These are phyloP conservation scores for Hygrophorus russula DNA, from an alignment of 768 basidiomycete genomes.

Conservation along the genomic window DNA sequence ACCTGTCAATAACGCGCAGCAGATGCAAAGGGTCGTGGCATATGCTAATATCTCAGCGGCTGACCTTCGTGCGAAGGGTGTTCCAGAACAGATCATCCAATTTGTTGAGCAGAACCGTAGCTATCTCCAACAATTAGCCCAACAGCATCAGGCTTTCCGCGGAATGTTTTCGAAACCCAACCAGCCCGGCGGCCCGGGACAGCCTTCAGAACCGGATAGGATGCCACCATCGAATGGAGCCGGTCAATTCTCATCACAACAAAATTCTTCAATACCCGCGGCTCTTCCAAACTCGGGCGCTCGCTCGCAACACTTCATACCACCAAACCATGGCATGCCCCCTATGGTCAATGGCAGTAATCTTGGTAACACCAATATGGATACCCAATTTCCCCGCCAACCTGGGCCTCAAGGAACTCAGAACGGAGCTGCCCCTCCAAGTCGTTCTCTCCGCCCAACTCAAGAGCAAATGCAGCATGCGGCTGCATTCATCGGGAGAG, in stretches of 20 bases:
- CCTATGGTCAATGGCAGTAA: no score
- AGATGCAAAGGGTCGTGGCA: slow-evolving; percentile 33
- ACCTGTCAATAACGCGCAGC: slow-evolving; percentile 4
- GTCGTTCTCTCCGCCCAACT: slow-evolving; percentile 10
- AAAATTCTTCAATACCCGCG: no score
- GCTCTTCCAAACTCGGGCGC: background rate
- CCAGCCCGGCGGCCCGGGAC: background rate
- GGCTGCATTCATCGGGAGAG: slow-evolving; percentile 15
- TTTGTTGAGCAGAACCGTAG: slow-evolving; percentile 48
- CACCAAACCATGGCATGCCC: slow-evolving; percentile 8
- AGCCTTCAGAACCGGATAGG: background rate
- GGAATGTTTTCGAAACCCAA: background rate
- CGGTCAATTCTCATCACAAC: no score
- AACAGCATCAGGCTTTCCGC: background rate
- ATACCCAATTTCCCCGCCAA: slow-evolving; percentile 7
- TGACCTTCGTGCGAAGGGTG: slow-evolving; percentile 41
- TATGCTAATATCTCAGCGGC: slow-evolving; percentile 33
- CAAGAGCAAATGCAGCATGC: slow-evolving; percentile 24
- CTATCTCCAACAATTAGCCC: slow-evolving; percentile 22
- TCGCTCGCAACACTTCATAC: background rate
- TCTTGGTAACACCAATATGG: slow-evolving; percentile 8
- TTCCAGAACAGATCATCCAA: slow-evolving; percentile 39
- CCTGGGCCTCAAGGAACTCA: no score
- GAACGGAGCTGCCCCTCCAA: background rate
- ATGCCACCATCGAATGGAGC: no score